Percentiles rank a stretch among this genome's conserved stretches.
Conservation (phyloP, 2,329 filamentous ascomycete species). For the Pseudogymnoascus sp. region DNA sequence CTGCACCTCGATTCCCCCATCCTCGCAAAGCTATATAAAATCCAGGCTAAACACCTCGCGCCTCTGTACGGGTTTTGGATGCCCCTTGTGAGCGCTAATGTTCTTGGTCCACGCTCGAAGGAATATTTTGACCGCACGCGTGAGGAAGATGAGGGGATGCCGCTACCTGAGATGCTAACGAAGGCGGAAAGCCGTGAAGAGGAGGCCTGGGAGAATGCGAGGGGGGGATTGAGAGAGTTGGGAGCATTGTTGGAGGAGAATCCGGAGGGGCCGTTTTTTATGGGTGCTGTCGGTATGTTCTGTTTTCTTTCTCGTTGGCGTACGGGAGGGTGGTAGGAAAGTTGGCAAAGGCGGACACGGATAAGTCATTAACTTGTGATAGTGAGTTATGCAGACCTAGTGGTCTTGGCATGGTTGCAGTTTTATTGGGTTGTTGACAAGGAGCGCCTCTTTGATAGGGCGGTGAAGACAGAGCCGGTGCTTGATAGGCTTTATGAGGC, state of each 20-base stretch:
- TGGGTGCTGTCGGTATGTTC: constrained; percentile 40
- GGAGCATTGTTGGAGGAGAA: constrained; percentile 32
- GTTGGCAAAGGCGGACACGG: not conserved
- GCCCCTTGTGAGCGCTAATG: constrained; percentile 38
- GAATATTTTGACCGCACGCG: constrained; percentile 53
- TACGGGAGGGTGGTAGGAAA: no score
- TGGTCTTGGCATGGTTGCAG: constrained; percentile 43
- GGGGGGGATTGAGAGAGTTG: constrained; percentile 40
- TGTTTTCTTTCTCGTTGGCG: not conserved
- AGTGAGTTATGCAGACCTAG: constrained; percentile 51
- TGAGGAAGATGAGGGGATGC: constrained; percentile 41
- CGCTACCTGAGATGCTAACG: constrained; percentile 41
- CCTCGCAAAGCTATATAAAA: constrained; percentile 37
- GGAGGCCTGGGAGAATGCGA: constrained; percentile 40
- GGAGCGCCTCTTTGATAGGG: constrained; percentile 31
- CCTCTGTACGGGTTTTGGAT: constrained; percentile 38
- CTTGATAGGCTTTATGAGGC: constrained; percentile 18
- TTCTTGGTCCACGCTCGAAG: constrained; percentile 45
- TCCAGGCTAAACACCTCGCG: constrained; percentile 30
- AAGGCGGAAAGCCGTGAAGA: constrained; percentile 41
- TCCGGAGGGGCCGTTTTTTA: constrained; percentile 51
- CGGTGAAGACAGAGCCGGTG: constrained; percentile 28
- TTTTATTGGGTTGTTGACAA: constrained; percentile 35
- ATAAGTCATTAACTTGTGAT: not conserved
- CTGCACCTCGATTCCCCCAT: constrained; percentile 50